Percentiles rank a stretch among this genome's conserved stretches.
phyloP scores from a whole-genome alignment of 148 eudicot genomes.

The Beta vulgaris region DNA sequence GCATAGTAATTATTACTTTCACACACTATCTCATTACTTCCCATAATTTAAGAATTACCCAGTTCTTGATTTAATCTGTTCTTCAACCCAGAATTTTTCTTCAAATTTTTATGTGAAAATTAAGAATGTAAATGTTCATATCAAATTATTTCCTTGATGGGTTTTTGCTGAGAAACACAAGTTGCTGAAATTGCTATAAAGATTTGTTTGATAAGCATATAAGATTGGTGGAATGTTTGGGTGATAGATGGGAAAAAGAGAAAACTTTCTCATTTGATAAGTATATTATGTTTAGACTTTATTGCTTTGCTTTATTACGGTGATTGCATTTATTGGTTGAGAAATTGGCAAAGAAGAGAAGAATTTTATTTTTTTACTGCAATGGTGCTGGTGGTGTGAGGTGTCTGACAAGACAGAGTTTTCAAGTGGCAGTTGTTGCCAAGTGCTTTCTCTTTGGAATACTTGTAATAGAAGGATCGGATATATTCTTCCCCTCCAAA shows the following conservation, averaged over 20 bases:
- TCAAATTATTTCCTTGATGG: conserved; percentile 7
- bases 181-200: background rate
- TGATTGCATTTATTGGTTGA: conserved; percentile 15
- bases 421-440: conserved; percentile 6
- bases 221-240: background rate
- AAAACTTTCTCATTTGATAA: too few relatives aligned
- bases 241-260: too few relatives aligned
- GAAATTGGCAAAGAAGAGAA: background rate
- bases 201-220: background rate
- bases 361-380: background rate
- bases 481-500: background rate
- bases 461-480: conserved; percentile 17
- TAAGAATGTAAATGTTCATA: conserved; percentile 5
- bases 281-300: too few relatives aligned
- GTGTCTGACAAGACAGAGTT: conserved; percentile 12
- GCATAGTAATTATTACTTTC: conserved; percentile 39
- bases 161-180: background rate
- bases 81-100: background rate
- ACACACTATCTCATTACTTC: conserved; percentile 32
- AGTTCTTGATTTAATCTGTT: conserved; percentile 2
- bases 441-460: background rate
- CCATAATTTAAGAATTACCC: conserved; percentile 36
- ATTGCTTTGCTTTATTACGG: background rate
- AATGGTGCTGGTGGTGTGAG: background rate
- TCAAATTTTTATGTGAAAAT: background rate